Percentiles rank a stretch among this genome's conserved stretches.
Evolutionary conservation across 495 filamentous ascomycete species (phyloP).

Genomic region (Penicilliopsis zonata): DNA sequence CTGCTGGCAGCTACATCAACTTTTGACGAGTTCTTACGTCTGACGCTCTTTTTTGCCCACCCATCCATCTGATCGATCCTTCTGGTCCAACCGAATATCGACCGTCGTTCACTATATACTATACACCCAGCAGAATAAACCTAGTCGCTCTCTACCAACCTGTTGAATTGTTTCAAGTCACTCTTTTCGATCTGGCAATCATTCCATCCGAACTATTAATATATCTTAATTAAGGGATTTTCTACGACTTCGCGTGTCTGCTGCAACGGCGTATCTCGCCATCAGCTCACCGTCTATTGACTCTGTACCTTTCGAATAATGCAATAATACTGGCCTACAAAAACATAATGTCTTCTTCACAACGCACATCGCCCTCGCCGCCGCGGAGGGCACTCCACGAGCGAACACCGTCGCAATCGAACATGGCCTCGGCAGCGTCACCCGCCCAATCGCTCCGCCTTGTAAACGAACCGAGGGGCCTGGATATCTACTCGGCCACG

Average conservation of each 20-base stretch:
- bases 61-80: no score
- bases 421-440: constrained; percentile 14
- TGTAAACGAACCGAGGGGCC: constrained; percentile 23
- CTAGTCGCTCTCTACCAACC: background rate
- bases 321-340: no score
- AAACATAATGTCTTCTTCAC: no score
- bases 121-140: background rate
- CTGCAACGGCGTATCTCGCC: no score
- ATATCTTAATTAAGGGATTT: no score
- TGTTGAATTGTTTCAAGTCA: background rate
- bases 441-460: constrained; percentile 24
- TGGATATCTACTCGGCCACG: constrained; percentile 28
- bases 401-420: constrained; percentile 39
- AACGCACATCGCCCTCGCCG: constrained; percentile 22
- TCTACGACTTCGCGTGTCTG: no score
- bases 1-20: constrained; percentile 6
- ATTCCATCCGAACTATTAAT: background rate
- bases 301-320: background rate
- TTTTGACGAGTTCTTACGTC: constrained; percentile 14
- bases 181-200: background rate
- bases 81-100: no score
- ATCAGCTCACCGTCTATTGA: background rate
- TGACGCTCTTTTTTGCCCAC: constrained; percentile 8
- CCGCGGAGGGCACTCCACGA: constrained; percentile 37
- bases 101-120: no score